These are phyloP conservation scores for Fraxinus albicans DNA, from an alignment of 305 asterid genomes.

Conservation along the genomic window DNA sequence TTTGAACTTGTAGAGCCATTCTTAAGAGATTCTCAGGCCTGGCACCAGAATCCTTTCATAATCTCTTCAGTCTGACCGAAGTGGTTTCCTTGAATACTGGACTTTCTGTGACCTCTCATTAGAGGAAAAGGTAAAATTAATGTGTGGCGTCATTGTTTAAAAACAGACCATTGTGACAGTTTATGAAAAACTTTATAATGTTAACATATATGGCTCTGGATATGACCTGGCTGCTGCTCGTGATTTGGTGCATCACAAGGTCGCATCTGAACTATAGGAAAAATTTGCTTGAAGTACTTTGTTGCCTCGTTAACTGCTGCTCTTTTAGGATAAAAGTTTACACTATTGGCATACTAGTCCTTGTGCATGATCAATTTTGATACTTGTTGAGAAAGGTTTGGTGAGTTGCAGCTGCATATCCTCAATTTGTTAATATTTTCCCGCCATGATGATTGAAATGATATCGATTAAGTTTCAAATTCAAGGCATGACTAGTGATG, in stretches of 20 bases:
- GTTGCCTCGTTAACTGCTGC: not conserved
- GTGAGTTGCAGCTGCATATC: not conserved
- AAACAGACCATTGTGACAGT: not conserved
- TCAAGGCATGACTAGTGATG: not conserved
- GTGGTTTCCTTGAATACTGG: not conserved
- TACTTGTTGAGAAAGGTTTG: not conserved
- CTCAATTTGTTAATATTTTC: not conserved
- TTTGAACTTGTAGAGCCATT: not conserved
- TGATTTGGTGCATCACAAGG: not conserved
- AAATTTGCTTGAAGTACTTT: not conserved
- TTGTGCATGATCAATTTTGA: not conserved
- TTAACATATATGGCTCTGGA: not conserved
- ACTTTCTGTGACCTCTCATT: not conserved
- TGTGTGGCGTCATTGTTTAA: not conserved
- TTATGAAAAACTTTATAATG: not conserved
- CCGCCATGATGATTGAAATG: not conserved
- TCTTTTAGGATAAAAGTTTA: not conserved
- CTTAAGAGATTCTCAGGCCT: not conserved
- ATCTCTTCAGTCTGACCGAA: not conserved
- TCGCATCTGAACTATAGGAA: not conserved
- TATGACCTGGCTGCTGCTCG: not conserved
- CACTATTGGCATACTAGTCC: not conserved
- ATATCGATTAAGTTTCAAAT: not conserved
- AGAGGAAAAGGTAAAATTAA: not conserved
- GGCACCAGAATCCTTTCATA: not conserved